Evolutionary conservation across 306 rosid species (phyloP).

Genomic region (Lupinus albus): DNA sequence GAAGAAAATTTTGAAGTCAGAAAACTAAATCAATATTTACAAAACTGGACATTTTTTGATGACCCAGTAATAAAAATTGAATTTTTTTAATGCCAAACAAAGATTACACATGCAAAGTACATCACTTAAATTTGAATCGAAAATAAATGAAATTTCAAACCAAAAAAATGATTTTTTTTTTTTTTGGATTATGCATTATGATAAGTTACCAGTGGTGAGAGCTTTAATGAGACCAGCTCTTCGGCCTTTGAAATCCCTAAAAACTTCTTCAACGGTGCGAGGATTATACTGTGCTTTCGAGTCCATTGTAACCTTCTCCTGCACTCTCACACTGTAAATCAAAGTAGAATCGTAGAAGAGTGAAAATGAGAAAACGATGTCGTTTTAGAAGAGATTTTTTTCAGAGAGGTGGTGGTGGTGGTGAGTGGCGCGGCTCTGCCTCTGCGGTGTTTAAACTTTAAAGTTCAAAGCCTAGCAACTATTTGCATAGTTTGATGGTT

Average conservation of each 20-base stretch:
- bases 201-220: slow-evolving; percentile 66
- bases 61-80: slow-evolving; percentile 29
- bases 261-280: slow-evolving; percentile 92
- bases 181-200: too few relatives aligned
- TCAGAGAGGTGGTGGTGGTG: neutral
- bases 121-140: slow-evolving; percentile 28
- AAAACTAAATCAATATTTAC: slow-evolving; percentile 7
- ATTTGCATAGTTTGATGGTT: too few relatives aligned
- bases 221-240: slow-evolving; percentile 81
- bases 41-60: neutral
- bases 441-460: slow-evolving; percentile 17
- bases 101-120: slow-evolving; percentile 39
- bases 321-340: slow-evolving; percentile 36
- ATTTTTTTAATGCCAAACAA: neutral
- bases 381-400: slow-evolving; percentile 5
- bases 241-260: slow-evolving; percentile 91
- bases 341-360: neutral
- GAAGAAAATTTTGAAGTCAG: neutral
- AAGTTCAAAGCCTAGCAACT: neutral
- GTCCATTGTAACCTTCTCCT: slow-evolving; percentile 50
- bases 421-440: slow-evolving; percentile 31
- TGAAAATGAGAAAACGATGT: slow-evolving; percentile 15
- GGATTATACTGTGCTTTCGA: slow-evolving; percentile 70
- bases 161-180: neutral
- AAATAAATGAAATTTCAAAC: neutral